Evolutionary conservation across 2,329 filamentous ascomycete genomes (phyloP).

Genomic region (Pseudocercospora eumusae): DNA sequence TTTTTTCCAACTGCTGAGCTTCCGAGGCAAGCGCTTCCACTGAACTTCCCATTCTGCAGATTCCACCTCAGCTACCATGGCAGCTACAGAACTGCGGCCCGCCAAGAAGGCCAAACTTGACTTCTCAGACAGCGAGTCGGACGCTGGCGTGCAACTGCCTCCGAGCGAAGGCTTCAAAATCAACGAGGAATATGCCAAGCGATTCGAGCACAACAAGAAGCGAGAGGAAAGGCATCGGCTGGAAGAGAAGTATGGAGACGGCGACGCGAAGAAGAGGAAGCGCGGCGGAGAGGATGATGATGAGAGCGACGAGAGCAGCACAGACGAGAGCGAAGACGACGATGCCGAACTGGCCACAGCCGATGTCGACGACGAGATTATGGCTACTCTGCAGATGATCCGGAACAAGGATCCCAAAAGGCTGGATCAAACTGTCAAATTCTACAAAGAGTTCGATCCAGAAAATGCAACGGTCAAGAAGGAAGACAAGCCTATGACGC

Average conservation of each 20-base stretch:
- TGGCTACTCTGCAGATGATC: constrained; percentile 82
- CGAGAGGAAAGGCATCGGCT: constrained; percentile 79
- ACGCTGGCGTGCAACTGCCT: constrained; percentile 31
- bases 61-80: constrained; percentile 13
- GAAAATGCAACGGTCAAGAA: constrained; percentile 43
- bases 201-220: constrained; percentile 97
- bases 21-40: not conserved
- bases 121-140: constrained; percentile 29
- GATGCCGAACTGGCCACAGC: constrained; percentile 83
- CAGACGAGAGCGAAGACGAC: constrained; percentile 82
- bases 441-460: constrained; percentile 69
- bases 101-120: constrained; percentile 40
- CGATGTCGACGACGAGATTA: constrained; percentile 82
- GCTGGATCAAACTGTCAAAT: constrained; percentile 77
- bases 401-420: constrained; percentile 86
- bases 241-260: constrained; percentile 78
- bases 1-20: constrained; percentile 5
- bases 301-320: constrained; percentile 64
- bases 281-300: constrained; percentile 52
- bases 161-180: constrained; percentile 63
- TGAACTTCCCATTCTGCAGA: not conserved
- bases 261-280: constrained; percentile 40
- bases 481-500: constrained; percentile 74
- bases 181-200: constrained; percentile 83
- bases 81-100: constrained; percentile 23